Percentiles rank a stretch among this genome's conserved stretches.
Conservation (phyloP, 169 alveolate species). For the Cryptosporidium canis region DNA sequence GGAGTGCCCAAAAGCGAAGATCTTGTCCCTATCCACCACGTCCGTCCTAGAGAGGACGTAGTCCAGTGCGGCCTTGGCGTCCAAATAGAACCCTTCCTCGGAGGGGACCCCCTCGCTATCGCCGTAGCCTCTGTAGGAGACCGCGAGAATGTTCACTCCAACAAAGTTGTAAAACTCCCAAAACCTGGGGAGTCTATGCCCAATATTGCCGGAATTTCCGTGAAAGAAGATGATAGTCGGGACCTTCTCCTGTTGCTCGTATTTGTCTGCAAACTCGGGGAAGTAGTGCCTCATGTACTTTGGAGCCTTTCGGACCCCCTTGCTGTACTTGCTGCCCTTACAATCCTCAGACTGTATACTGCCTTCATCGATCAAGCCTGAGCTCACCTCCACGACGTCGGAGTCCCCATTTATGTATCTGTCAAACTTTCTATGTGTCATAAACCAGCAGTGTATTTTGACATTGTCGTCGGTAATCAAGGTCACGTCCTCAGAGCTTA, state of each 20-base stretch:
- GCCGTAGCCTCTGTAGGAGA: slow-evolving; percentile 89
- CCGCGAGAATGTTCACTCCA: slow-evolving; percentile 80
- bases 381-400: neutral
- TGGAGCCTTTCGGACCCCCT: neutral
- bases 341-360: neutral
- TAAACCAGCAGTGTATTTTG: slow-evolving; percentile 84
- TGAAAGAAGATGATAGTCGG: slow-evolving; percentile 86
- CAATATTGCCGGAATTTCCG: slow-evolving; percentile 90
- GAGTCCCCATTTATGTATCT: neutral
- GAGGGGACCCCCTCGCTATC: slow-evolving; percentile 84
- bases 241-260: slow-evolving; percentile 61
- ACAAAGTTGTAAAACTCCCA: slow-evolving; percentile 73
- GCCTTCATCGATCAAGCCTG: neutral
- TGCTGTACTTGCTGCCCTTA: neutral
- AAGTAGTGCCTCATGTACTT: neutral
- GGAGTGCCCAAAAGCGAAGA: slow-evolving; percentile 84
- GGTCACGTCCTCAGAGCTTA: slow-evolving; percentile 78
- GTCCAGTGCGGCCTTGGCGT: slow-evolving; percentile 83
- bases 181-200: slow-evolving; percentile 79
- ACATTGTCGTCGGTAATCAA: slow-evolving; percentile 79
- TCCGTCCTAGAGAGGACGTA: slow-evolving; percentile 76
- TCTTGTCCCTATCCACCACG: slow-evolving; percentile 77
- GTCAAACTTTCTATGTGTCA: slow-evolving; percentile 72
- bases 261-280: neutral
- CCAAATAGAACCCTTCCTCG: slow-evolving; percentile 84